Base-by-base conservation (phyloP, 306 rosid genomes). In the Lathyrus tuberosus region DNA sequence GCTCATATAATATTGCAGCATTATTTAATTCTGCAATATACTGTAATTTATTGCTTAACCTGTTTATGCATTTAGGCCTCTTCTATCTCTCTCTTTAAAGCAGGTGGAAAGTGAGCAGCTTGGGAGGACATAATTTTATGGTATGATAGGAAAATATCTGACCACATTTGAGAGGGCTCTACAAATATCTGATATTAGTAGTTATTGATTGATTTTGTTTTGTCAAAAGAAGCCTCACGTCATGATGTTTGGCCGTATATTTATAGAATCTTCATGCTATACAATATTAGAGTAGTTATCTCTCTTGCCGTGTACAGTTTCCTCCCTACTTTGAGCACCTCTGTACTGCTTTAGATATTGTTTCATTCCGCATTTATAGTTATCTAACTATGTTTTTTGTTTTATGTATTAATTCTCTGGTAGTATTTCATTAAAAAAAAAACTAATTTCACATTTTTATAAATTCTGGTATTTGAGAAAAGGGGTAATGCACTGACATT, bases 21-120 rank as follows among this genome's bases (percentile, higher is more conserved):
- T 40, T 69, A 46, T 51, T 61, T 63, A 54, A 70, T 53, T 71
- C 74, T 82, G 80, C 62, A 71, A 76, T 82, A 65, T 80, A 69
- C 75, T 80, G 65, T 82, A 71, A 70, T 78, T 75, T 82, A 43
- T 74, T 69, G 69, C 94, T 86, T 86, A 80, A 92, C 92, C 74
- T 80, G 76, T 85, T 73, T 85, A 37, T 94, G 89, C 96, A 84
- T 88, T 80, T 89, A 81, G 99, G 92, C 86, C 57, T 72, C 57
- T 72, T 85, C 86, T 86, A 86, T 84, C 87, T 85, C 80, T 86
- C 87, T 88, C 74, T 20, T 83, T 80, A 88, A 85, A 65, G 97
- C 86, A 87, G 95, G 91, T 86, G 96, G 91, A 81, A 71, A 80
- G 89, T 84, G 91, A 89, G 95, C 99, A 79, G 97, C 97, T 59